Evolutionary conservation across 2,329 filamentous ascomycete species (phyloP), one percentile per base, ranked within the genome.

Genomic region (Parastagonospora avenae): DNA sequence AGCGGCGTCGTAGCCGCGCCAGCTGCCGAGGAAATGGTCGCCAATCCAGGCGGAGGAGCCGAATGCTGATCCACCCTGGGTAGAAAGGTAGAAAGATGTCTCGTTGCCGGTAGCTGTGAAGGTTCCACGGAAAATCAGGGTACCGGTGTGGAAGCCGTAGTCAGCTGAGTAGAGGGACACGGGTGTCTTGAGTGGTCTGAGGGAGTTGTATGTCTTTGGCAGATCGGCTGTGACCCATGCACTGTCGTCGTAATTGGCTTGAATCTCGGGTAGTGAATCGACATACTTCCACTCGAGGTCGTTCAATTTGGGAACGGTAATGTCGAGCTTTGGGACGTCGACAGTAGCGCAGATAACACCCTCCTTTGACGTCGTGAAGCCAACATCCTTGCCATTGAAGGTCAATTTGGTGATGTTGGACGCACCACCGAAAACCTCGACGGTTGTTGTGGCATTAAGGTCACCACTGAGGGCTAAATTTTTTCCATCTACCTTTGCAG

Each of bases 71-170:
- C 89, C 89, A 32, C 90, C 89, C 54, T 86, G 82, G 0, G 87
- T 87, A 37, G 76, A 76, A 14, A 89, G 66, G 52, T 73, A 80
- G 39, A 92, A 74, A 0, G 73, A 75, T 0, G 76, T 76, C 56
- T 91, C 87, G 1, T 78, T 73, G 12, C 87, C 87, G 1, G 76
- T 80, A 4, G 88, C 84, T 1, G 76, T 80, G 67, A 93, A 92
- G 57, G 85, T 79, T 0, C 88, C 89, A 1, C 89, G 83, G 76
- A 84, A 92, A 41, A 92, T 60, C 0, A 92, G 77, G 1, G 82
- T 83, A 2, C 89, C 89, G 0, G 85, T 80, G 67, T 90, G 80
- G 72, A 85, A 92, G 19, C 89, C 89, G 63, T 92, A 92, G 70
- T 92, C 89, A 12, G 83, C 83, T 0, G 80, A 80, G 62, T 88